A percentile compares a stretch with the other conserved stretches of the same genome.
Conservation (phyloP, 441 rosid species). For the Jatropha multifida region DNA sequence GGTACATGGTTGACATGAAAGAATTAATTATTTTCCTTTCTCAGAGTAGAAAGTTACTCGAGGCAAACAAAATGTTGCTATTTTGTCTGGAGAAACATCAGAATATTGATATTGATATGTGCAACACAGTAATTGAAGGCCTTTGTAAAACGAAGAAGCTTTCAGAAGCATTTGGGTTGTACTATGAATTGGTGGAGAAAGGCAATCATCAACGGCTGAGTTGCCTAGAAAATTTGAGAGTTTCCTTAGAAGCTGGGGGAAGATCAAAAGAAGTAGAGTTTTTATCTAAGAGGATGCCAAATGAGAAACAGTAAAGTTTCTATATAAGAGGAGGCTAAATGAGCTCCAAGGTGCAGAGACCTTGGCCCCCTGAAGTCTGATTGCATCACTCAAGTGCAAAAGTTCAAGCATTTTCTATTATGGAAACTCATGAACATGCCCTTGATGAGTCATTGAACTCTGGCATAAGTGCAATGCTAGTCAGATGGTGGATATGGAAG, state of each 20-base stretch:
- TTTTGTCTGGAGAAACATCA: slow-evolving; percentile 61
- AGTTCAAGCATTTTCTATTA: not conserved
- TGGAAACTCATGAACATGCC: not conserved
- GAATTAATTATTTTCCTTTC: slow-evolving; percentile 53
- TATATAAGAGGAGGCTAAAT: no score
- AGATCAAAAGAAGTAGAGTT: slow-evolving; percentile 53
- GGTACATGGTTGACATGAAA: slow-evolving; percentile 55
- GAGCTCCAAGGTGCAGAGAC: not conserved
- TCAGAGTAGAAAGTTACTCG: slow-evolving; percentile 43
- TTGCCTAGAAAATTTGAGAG: slow-evolving; percentile 50
- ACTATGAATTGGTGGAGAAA: slow-evolving; percentile 61
- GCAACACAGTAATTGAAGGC: slow-evolving; percentile 51
- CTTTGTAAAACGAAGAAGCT: slow-evolving; percentile 56
- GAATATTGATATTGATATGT: slow-evolving; percentile 36
- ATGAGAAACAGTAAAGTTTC: slow-evolving; percentile 17
- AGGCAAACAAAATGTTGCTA: slow-evolving; percentile 53
- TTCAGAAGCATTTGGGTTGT: slow-evolving; percentile 67
- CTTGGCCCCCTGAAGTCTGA: not conserved
- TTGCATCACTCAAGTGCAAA: not conserved
- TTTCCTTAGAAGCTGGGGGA: slow-evolving; percentile 54
- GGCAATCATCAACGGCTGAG: slow-evolving; percentile 49
- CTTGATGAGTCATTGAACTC: not conserved
- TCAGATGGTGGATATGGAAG: not conserved
- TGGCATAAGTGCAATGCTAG: not conserved
- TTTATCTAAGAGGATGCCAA: slow-evolving; percentile 58